phyloP scores from a whole-genome alignment of 768 basidiomycete genomes.

The Mycena pura region DNA sequence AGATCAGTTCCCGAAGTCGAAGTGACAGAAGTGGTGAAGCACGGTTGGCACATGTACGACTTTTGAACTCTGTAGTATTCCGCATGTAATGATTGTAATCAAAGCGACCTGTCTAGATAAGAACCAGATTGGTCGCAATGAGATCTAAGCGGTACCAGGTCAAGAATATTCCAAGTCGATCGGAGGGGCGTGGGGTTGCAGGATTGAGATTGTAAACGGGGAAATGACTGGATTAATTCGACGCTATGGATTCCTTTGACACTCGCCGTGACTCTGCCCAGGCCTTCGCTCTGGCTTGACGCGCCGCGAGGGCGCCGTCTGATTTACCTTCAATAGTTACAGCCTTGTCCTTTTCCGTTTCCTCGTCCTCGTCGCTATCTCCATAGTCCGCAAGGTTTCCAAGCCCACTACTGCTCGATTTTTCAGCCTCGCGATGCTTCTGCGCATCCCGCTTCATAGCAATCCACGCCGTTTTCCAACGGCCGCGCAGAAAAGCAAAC shows the following conservation, averaged over 20 bases:
- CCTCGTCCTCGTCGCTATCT: slow-evolving; percentile 56
- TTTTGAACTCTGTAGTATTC: too few species aligned
- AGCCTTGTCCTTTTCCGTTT: slow-evolving; percentile 33
- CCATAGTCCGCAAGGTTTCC: slow-evolving; percentile 66
- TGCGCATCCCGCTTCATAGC: slow-evolving; percentile 55
- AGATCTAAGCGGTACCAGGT: too few species aligned
- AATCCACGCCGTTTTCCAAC: slow-evolving; percentile 74
- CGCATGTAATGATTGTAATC: too few species aligned
- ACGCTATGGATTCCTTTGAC: slow-evolving; percentile 9
- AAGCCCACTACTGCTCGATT: slow-evolving; percentile 41
- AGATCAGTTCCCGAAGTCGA: slow-evolving; percentile 13
- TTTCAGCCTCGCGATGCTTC: slow-evolving; percentile 37
- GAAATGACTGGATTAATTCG: neutral
- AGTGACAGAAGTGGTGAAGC: slow-evolving; percentile 21
- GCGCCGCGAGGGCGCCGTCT: slow-evolving; percentile 9
- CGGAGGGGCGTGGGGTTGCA: too few species aligned
- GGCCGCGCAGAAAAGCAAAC: slow-evolving; percentile 83
- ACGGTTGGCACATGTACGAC: too few species aligned
- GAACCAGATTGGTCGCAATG: too few species aligned
- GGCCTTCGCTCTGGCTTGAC: slow-evolving; percentile 56
- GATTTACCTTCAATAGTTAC: slow-evolving; percentile 22
- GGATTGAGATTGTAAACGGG: too few species aligned
- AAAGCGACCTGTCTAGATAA: too few species aligned
- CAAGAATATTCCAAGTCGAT: too few species aligned
- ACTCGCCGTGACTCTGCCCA: slow-evolving; percentile 62